phyloP scores from a whole-genome alignment of 768 basidiomycete species.

The Chalciporus piperatus region DNA sequence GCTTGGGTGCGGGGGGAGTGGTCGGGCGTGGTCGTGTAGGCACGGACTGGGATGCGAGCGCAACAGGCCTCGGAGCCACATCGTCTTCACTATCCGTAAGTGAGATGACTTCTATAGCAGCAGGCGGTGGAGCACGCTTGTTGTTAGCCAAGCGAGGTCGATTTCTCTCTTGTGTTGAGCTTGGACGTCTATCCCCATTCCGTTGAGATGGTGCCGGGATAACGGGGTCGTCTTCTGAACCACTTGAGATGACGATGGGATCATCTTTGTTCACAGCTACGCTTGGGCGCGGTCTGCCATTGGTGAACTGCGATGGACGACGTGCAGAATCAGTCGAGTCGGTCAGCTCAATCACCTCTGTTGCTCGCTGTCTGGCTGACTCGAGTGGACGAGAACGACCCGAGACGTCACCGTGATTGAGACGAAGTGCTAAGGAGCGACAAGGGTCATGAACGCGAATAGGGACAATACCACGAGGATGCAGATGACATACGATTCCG shows the following conservation, averaged over 20 bases:
- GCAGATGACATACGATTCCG: constrained; percentile 11
- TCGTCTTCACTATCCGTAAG: constrained; percentile 28
- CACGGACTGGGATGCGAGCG: background rate
- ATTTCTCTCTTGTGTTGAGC: background rate
- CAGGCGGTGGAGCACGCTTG: constrained; percentile 3
- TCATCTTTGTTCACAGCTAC: constrained; percentile 1
- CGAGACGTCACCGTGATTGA: constrained; percentile 3
- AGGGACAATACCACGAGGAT: background rate
- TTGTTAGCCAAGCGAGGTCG: background rate
- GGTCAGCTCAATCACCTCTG: constrained; percentile 17
- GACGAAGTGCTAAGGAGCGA: constrained; percentile 12
- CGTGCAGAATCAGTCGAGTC: constrained; percentile 21
- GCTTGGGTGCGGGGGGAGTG: background rate
- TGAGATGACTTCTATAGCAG: constrained; percentile 26
- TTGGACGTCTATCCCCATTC: background rate
- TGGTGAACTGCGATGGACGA: constrained; percentile 1
- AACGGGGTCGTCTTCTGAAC: constrained; percentile 14
- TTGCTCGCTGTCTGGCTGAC: background rate
- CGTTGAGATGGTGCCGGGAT: background rate
- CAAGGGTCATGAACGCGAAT: background rate
- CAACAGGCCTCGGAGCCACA: background rate
- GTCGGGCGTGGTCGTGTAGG: background rate
- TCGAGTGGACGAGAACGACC: constrained; percentile 12
- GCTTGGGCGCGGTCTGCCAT: background rate
- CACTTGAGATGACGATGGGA: constrained; percentile 25